These are phyloP conservation scores for Russula ochroleuca DNA, from an alignment of 768 basidiomycete species.

Conservation along the genomic window DNA sequence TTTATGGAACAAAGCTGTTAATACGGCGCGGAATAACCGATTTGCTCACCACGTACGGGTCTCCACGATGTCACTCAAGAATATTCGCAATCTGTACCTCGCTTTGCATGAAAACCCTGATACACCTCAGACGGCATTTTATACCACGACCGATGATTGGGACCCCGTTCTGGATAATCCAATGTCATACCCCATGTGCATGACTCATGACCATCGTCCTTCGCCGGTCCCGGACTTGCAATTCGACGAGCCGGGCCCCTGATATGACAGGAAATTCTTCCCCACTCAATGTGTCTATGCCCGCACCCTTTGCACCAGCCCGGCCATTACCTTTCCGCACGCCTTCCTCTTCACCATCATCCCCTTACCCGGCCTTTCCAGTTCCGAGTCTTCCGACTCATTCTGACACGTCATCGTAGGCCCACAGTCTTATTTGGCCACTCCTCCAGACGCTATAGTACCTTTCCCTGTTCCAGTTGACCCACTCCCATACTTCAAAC, in stretches of 20 bases:
- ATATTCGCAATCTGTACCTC: conserved; percentile 2
- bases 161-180: background rate
- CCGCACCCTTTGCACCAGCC: too few species aligned
- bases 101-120: background rate
- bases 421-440: too few species aligned
- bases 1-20: background rate
- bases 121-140: background rate
- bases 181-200: background rate
- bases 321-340: too few species aligned
- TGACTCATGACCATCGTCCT: background rate
- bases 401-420: too few species aligned
- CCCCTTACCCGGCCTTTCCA: too few species aligned
- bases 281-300: too few species aligned
- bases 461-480: too few species aligned
- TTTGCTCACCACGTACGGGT: background rate
- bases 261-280: too few species aligned
- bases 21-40: rapidly evolving
- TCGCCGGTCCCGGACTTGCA: background rate
- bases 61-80: background rate
- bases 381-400: too few species aligned
- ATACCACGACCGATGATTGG: background rate
- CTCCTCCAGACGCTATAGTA: too few species aligned
- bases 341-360: too few species aligned
- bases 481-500: too few species aligned
- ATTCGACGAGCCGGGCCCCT: background rate